phyloP scores from a whole-genome alignment of 192 early-diverging fungal genomes.

The Phycomyces blakesleeanus region DNA sequence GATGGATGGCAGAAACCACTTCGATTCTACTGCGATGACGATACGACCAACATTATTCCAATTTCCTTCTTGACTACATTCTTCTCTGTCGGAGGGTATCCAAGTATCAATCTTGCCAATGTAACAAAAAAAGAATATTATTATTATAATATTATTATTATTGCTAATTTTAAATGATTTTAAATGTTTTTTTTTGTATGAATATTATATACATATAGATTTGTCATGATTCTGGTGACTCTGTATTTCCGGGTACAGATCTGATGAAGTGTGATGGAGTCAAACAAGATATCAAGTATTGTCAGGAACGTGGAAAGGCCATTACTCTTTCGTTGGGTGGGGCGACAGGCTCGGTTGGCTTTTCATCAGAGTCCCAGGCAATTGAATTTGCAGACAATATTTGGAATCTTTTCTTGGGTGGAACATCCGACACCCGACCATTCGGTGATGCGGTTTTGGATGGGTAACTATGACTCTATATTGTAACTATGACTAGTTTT shows the following conservation, averaged over 20 bases:
- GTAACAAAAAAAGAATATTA: slow-evolving; percentile 12
- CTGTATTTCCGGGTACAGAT: slow-evolving; percentile 46
- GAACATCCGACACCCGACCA: slow-evolving; percentile 49
- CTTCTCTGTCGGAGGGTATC: slow-evolving; percentile 38
- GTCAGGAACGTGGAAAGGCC: slow-evolving; percentile 60
- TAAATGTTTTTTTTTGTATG: background rate
- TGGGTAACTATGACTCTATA: slow-evolving; percentile 24
- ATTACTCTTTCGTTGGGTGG: slow-evolving; percentile 66
- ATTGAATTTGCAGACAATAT: slow-evolving; percentile 50
- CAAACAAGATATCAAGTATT: slow-evolving; percentile 57
- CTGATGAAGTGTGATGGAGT: slow-evolving; percentile 56
- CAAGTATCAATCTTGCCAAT: slow-evolving; percentile 55
- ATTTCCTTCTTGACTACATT: slow-evolving; percentile 59
- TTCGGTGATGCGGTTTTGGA: slow-evolving; percentile 61
- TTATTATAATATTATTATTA: background rate
- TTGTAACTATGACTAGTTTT: background rate
- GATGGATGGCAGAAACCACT: slow-evolving; percentile 27
- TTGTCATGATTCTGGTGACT: slow-evolving; percentile 39
- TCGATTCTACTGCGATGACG: slow-evolving; percentile 56
- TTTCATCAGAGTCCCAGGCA: slow-evolving; percentile 37
- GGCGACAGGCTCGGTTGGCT: slow-evolving; percentile 56
- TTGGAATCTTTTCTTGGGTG: slow-evolving; percentile 59
- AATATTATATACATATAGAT: slow-evolving; percentile 22
- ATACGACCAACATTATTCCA: slow-evolving; percentile 53
- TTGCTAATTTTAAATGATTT: background rate